These are phyloP conservation scores for Quercus berberidifolia DNA, from an alignment of 306 rosid species.

Conservation along the genomic window DNA sequence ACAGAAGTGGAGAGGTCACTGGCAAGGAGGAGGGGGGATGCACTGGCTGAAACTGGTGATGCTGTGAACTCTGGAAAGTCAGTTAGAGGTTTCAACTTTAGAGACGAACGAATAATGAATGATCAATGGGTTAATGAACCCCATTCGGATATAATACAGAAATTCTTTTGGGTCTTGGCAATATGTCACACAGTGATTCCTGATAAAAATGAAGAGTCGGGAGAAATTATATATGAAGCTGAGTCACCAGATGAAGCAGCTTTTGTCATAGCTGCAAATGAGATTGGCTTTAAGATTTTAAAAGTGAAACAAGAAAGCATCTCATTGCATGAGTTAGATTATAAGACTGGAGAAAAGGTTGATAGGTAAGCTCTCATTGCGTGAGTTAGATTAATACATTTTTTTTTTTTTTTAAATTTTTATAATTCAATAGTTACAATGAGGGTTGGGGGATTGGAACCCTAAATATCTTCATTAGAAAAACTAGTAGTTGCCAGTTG, in stretches of 20 bases:
- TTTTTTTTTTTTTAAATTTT: no score
- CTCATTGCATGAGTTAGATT: neutral
- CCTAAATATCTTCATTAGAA: no score
- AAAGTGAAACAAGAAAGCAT: neutral
- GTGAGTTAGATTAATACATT: no score
- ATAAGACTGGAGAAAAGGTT: neutral
- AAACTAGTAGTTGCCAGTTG: no score
- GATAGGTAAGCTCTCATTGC: constrained; percentile 12
- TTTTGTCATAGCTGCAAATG: constrained; percentile 27
- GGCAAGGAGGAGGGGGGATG: no score
- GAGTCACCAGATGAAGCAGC: constrained; percentile 43
- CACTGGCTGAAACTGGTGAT: no score
- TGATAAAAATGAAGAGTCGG: neutral
- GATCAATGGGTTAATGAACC: constrained; percentile 10
- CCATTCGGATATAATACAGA: constrained; percentile 1
- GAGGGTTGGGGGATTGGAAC: no score
- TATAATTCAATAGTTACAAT: no score
- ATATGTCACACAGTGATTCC: constrained; percentile 38
- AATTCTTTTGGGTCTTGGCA: constrained; percentile 33
- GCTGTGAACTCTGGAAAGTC: constrained; percentile 1
- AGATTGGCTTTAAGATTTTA: neutral
- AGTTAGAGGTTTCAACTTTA: constrained; percentile 28
- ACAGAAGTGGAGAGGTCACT: neutral
- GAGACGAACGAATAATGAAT: constrained; percentile 26
- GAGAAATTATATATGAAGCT: constrained; percentile 26